These are phyloP conservation scores for Clarireedia homoeocarpa DNA, from an alignment of 2,329 filamentous ascomycete genomes.

Conservation along the genomic window DNA sequence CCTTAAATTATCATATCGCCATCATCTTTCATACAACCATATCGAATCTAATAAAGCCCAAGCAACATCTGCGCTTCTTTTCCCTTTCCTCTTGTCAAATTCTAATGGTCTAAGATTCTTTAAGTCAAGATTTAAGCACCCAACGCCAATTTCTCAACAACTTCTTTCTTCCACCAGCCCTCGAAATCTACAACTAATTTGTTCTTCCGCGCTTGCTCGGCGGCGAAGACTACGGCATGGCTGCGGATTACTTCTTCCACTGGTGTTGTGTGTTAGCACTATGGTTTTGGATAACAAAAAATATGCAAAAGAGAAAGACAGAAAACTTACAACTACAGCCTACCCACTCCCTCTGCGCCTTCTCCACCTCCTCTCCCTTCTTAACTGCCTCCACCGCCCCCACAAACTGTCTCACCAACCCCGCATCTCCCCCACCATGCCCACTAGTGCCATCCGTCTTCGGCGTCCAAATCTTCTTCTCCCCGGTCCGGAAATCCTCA, in stretches of 20 bases:
- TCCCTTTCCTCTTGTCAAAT: no score
- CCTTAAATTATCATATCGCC: no score
- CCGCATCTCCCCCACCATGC: conserved; percentile 74
- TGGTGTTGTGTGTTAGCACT: neutral
- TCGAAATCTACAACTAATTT: conserved; percentile 67
- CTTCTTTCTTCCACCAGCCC: conserved; percentile 62
- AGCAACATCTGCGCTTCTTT: no score
- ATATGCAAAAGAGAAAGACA: neutral
- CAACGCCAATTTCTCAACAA: conserved; percentile 30
- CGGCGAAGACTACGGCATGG: conserved; percentile 89
- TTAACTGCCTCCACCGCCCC: conserved; percentile 74
- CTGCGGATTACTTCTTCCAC: conserved; percentile 82
- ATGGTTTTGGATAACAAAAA: neutral
- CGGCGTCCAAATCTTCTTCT: conserved; percentile 47
- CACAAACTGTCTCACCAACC: conserved; percentile 76
- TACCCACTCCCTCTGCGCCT: conserved; percentile 67
- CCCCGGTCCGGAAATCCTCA: conserved; percentile 58
- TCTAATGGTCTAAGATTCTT: no score
- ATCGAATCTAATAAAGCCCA: no score
- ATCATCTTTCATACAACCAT: no score
- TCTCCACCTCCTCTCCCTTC: conserved; percentile 55
- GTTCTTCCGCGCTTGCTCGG: conserved; percentile 71
- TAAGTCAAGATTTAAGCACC: no score
- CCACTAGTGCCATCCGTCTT: conserved; percentile 42
- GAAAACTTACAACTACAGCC: conserved; percentile 52